Base-by-base conservation (phyloP, 257 asterid genomes). In the Handroanthus guayacan region DNA sequence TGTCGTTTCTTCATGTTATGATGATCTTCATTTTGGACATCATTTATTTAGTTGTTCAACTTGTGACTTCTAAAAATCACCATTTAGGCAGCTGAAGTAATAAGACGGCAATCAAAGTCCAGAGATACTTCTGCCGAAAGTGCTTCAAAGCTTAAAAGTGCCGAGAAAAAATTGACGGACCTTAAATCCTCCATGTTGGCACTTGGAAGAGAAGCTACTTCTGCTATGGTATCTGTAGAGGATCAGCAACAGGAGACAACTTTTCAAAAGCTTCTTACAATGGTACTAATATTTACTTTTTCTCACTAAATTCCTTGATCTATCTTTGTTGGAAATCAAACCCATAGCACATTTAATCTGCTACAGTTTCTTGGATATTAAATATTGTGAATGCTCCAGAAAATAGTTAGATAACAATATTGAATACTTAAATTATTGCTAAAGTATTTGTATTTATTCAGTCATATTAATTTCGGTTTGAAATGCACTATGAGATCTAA, bases 191-290 rank as follows among this genome's bases (percentile, higher is more conserved):
- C 99, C 5, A 88, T 92, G 97, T 67, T 84, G 87, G 78, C 89
- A 55, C 89, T 95, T 72, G 99, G 99, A 70, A 86, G 78, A 85
- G 99, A 95, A 84, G 99, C 99, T 61, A 84, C 91, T 71, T 87
- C 90, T 48, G 97, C 99, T 63, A 92, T 92, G 99, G 72, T 85
- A 55, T 88, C 95, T 1, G 98, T 95, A 2, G 97, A 95, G 89
- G 91, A 87, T 71, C 89, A 90, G 78, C 99, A 95, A 76, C 94
- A 92, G 68, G 93, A 92, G 80, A 64, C 86, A 50, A 89, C 97
- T 83, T 87, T 85, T 75, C 89, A 85, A 17, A 95, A 91, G 91
- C 90, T 95, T 83, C 90, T 87, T 10, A 81, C 88, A 69, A 82
- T 91, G 96, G 98, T 95, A 88, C 66, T 10, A 55, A 55, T 66